Conservation (phyloP, 2,329 filamentous ascomycete species). For the Alternaria hordeiaustralica region DNA sequence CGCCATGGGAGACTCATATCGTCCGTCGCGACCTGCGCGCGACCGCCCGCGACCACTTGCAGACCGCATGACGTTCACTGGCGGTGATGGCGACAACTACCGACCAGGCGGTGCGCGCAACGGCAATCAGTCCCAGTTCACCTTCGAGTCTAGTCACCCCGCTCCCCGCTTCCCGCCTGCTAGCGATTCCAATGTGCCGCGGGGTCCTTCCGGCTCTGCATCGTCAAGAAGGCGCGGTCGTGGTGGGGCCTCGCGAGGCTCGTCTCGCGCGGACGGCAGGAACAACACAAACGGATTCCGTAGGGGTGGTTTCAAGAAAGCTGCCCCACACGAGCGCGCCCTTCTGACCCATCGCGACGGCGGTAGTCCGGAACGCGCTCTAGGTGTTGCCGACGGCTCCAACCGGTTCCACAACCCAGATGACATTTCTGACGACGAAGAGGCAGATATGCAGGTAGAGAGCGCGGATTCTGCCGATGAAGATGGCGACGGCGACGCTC, state of each 20-base stretch:
- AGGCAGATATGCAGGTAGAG: constrained; percentile 41
- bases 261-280: constrained; percentile 21
- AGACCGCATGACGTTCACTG: constrained; percentile 41
- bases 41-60: constrained; percentile 27
- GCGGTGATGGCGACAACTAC: constrained; percentile 36
- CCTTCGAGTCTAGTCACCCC: constrained; percentile 38
- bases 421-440: constrained; percentile 50
- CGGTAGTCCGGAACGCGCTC: constrained; percentile 53
- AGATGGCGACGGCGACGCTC: constrained; percentile 4
- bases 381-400: constrained; percentile 51
- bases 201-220: constrained; percentile 11
- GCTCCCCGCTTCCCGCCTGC: constrained; percentile 41
- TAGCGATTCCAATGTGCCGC: constrained; percentile 28
- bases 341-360: constrained; percentile 52
- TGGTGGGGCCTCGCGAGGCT: constrained; percentile 24
- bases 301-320: constrained; percentile 28
- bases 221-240: constrained; percentile 23
- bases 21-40: constrained; percentile 32
- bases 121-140: constrained; percentile 38
- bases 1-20: constrained; percentile 38
- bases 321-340: constrained; percentile 52
- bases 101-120: constrained; percentile 25
- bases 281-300: constrained; percentile 23
- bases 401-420: constrained; percentile 51
- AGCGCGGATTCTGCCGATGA: constrained; percentile 33